A percentile compares a stretch with the other conserved stretches of the same genome.
Evolutionary conservation across 306 rosid genomes (phyloP).

Genomic region (Trifolium repens): DNA sequence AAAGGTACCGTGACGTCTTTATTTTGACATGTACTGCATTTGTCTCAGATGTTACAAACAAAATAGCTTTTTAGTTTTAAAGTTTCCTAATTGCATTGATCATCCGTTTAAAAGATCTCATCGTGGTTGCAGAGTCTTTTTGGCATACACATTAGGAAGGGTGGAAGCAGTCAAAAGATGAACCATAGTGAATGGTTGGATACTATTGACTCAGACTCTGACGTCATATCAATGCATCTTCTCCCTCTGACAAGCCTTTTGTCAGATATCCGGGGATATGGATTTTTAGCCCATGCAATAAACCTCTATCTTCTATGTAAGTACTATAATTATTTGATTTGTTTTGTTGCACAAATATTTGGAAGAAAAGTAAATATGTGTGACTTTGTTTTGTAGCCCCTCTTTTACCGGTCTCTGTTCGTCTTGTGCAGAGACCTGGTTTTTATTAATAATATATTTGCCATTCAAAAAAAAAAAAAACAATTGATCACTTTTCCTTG

Average conservation of each 20-base stretch:
- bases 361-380: neutral
- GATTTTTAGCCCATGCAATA: neutral
- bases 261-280: neutral
- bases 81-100: conserved; percentile 12
- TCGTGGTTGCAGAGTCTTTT: conserved; percentile 61
- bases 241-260: conserved; percentile 75
- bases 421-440: no score
- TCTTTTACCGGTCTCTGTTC: no score
- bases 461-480: no score
- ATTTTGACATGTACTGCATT: neutral
- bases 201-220: conserved; percentile 72
- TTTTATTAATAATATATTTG: no score
- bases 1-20: neutral
- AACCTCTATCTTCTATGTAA: neutral
- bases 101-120: conserved; percentile 1
- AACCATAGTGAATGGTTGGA: conserved; percentile 77
- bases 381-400: no score
- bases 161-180: conserved; percentile 60
- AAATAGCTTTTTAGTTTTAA: no score
- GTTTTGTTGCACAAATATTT: neutral
- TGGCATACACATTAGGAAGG: conserved; percentile 64
- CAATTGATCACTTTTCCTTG: no score
- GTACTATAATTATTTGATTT: neutral
- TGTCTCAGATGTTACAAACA: no score
- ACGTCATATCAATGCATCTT: conserved; percentile 73